A percentile compares a stretch with the other conserved stretches of the same genome.
Evolutionary conservation across 2,329 filamentous ascomycete genomes (phyloP).

Genomic region (Fusarium phyllophilum): DNA sequence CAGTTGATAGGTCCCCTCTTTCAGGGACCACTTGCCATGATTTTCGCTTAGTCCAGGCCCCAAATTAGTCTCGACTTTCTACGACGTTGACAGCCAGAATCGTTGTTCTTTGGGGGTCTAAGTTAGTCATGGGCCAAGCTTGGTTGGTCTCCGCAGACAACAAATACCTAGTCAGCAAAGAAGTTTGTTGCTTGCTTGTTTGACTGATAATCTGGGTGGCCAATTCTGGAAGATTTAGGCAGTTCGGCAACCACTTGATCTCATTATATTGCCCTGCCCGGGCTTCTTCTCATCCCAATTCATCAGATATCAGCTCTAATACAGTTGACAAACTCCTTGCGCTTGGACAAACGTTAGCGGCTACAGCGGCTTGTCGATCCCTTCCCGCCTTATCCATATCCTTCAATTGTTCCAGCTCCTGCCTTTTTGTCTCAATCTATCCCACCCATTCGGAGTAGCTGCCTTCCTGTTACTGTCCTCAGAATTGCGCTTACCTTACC

Average conservation of each 20-base stretch:
- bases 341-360: conserved; percentile 16
- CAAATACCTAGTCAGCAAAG: background rate
- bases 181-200: conserved; percentile 4
- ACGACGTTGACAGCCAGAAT: background rate
- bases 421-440: conserved; percentile 14
- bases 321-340: background rate
- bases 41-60: background rate
- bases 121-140: conserved; percentile 20
- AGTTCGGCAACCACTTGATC: background rate
- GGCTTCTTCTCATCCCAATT: background rate
- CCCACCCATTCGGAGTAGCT: conserved; percentile 1
- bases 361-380: conserved; percentile 34
- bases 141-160: conserved; percentile 17
- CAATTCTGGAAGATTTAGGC: conserved; percentile 7
- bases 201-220: background rate
- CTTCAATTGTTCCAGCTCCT: conserved; percentile 2
- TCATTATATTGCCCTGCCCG: background rate
- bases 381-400: conserved; percentile 16
- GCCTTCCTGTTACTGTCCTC: background rate
- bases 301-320: background rate
- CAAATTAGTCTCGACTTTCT: background rate
- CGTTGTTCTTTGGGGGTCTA: background rate
- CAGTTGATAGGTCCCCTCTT: background rate
- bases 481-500: background rate
- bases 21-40: background rate